Evolutionary conservation across 140 eudicot species (phyloP).

Genomic region (Ambrosia hybrid): DNA sequence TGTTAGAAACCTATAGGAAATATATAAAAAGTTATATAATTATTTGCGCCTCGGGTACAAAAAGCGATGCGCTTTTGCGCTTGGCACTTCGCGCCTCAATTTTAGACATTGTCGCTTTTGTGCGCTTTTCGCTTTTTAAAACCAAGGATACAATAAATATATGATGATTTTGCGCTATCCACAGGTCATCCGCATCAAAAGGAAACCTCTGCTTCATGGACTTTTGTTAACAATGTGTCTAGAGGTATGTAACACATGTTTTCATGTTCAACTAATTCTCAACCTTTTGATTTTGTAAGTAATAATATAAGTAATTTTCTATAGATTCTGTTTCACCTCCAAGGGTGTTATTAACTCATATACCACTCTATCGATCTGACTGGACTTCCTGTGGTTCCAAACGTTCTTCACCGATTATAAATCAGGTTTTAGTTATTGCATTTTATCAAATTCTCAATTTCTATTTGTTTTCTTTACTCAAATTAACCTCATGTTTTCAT

Average conservation of each 20-base stretch:
- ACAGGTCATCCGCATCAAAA: constrained; percentile 56
- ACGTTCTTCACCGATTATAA: constrained; percentile 73
- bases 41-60: too few species aligned
- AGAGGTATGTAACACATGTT: constrained; percentile 46
- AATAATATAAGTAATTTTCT: constrained; percentile 16
- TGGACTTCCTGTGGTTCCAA: constrained; percentile 86
- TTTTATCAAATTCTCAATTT: neutral
- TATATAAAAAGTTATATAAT: too few species aligned
- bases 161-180: constrained; percentile 16
- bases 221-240: constrained; percentile 49
- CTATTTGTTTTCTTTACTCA: neutral
- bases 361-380: constrained; percentile 86
- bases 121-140: too few species aligned
- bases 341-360: constrained; percentile 81
- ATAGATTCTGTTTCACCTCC: constrained; percentile 53
- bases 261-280: neutral
- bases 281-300: neutral
- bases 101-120: too few species aligned
- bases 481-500: constrained; percentile 32
- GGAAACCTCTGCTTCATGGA: constrained; percentile 63
- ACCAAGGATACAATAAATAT: neutral
- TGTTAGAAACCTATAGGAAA: too few species aligned
- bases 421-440: constrained; percentile 54
- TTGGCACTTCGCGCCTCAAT: too few species aligned
- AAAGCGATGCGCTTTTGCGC: too few species aligned